These are phyloP conservation scores for Phytophthora constricta DNA, from an alignment of 352 stramenopile genomes.

Conservation along the genomic window DNA sequence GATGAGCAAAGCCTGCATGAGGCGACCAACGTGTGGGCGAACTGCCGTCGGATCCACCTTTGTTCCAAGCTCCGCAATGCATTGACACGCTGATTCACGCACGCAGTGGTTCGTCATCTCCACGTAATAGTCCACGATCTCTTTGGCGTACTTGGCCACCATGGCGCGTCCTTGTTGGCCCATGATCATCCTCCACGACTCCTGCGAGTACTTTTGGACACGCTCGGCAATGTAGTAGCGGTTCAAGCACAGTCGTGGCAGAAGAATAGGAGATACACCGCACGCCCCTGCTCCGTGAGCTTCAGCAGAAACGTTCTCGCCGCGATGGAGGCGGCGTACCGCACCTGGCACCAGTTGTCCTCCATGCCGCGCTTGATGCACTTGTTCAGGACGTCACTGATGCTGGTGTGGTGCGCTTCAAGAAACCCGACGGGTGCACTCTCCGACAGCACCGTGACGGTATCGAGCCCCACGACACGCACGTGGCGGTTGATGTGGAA, in stretches of 20 bases:
- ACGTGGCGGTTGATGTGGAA: conserved; percentile 97
- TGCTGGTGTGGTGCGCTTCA: conserved; percentile 38
- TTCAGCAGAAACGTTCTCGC: conserved; percentile 88
- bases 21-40: conserved; percentile 63
- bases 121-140: conserved; percentile 96
- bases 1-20: conserved; percentile 91
- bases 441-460: conserved; percentile 74
- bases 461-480: conserved; percentile 86
- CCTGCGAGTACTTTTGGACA: conserved; percentile 96
- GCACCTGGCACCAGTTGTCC: conserved; percentile 98
- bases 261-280: conserved; percentile 80
- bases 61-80: conserved; percentile 94
- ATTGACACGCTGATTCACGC: conserved; percentile 95
- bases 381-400: conserved; percentile 62
- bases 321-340: conserved; percentile 94
- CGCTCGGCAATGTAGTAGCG: conserved; percentile 97
- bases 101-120: conserved; percentile 97
- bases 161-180: conserved; percentile 75
- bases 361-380: conserved; percentile 86
- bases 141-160: conserved; percentile 87
- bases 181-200: conserved; percentile 95
- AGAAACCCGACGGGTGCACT: conserved; percentile 54
- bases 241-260: conserved; percentile 97
- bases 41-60: conserved; percentile 86
- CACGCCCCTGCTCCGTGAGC: conserved; percentile 61